These are phyloP conservation scores for Pleurotus platypus DNA, from an alignment of 768 basidiomycete genomes.

Conservation along the genomic window DNA sequence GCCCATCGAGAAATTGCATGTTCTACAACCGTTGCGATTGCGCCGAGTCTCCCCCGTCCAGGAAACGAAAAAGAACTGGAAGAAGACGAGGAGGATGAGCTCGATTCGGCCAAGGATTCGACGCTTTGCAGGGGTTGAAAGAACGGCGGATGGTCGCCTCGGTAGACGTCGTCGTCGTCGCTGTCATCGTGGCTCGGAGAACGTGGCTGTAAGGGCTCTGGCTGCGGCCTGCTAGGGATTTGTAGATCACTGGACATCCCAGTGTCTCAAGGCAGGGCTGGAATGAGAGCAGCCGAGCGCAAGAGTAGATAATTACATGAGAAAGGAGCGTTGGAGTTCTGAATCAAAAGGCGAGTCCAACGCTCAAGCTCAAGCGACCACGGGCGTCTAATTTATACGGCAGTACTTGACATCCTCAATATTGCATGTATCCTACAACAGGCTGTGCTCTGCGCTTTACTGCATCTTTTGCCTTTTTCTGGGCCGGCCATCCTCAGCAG, in stretches of 20 bases:
- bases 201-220: neutral
- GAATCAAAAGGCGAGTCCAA: neutral
- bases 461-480: constrained; percentile 17
- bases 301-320: neutral
- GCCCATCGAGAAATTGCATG: constrained; percentile 74
- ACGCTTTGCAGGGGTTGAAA: constrained; percentile 16
- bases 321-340: neutral
- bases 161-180: constrained; percentile 53
- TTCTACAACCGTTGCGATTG: constrained; percentile 62
- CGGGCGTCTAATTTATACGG: neutral
- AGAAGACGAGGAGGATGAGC: constrained; percentile 33
- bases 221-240: neutral
- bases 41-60: constrained; percentile 40
- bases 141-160: constrained; percentile 43
- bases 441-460: neutral
- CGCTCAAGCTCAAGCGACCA: neutral
- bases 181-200: constrained; percentile 11
- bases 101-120: constrained; percentile 26
- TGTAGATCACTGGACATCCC: neutral
- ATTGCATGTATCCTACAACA: neutral
- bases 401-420: neutral
- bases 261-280: neutral
- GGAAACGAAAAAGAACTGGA: constrained; percentile 35
- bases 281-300: neutral
- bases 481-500: constrained; percentile 14